Base-by-base conservation (phyloP, 1,284 basidiomycete genomes). In the Tilletia indica region DNA sequence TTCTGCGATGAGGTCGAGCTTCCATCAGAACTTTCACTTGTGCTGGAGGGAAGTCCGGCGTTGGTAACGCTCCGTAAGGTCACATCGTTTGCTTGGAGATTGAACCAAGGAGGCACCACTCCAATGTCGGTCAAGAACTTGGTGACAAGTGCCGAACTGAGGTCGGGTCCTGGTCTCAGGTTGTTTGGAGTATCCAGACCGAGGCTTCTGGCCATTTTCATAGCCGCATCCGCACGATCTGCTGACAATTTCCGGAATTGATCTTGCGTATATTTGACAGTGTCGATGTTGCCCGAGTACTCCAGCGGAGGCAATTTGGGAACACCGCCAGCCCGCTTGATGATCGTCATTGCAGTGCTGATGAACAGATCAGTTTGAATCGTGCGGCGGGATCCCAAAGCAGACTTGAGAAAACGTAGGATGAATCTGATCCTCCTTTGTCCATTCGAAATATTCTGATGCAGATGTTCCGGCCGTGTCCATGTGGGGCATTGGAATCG, bases 341-440 rank as follows among this genome's bases (percentile, higher is more conserved):
- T 79, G 56, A 97, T 88, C 14, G 85, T 83, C 21, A 89, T 87
- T 14, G 88, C 86, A 0, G 89, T 85, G 0, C 88, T 81, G 0
- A 86, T 81, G 78, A 90, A 91, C 0, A 90, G 90, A 71, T 92
- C 89, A 0, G 64, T 61, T 81, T 94, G 92, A n/a, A 87, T 88
- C 0, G 87, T 85, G 38, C 90, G 89, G 2, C 84, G 86, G 25
- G 88, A 87, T 14, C 88, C 88, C 34, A 94, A 82, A 2, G 90
- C 87, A n/a, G 88, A 85, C 21, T 88, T 84, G 31, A 97, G 86
- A 75, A 92, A 90, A 2, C 86, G 85, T 51, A 97, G 85, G 73
- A 96, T 90, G 38, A 86, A 86, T 77, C 47, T 84, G 85, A 76
- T 97, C 93, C 1, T 87, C 85, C 0, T 85, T 76, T 6, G 87